phyloP scores from a whole-genome alignment of 192 early-diverging fungal genomes.

The Podila clonocystis region DNA sequence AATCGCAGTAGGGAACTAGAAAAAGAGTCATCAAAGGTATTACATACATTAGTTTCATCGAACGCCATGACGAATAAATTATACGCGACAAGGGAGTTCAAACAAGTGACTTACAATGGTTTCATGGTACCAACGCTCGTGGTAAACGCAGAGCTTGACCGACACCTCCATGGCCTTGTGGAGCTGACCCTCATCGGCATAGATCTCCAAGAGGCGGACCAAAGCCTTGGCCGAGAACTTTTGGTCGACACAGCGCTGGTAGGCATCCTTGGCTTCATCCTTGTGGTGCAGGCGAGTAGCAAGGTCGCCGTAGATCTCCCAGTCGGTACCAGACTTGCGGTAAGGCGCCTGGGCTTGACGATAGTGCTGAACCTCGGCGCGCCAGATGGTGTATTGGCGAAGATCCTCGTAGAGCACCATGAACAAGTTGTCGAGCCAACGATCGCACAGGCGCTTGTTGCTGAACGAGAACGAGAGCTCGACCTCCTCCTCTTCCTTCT shows the following conservation, averaged over 20 bases:
- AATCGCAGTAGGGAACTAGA: slow-evolving; percentile 88
- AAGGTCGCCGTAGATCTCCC: slow-evolving; percentile 97
- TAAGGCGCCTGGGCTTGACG: slow-evolving; percentile 78
- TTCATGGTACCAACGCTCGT: slow-evolving; percentile 93
- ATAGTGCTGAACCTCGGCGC: slow-evolving; percentile 87
- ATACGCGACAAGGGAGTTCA: slow-evolving; percentile 1
- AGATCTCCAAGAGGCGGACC: slow-evolving; percentile 83
- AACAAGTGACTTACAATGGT: slow-evolving; percentile 71
- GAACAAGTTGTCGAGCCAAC: slow-evolving; percentile 99
- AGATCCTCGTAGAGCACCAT: slow-evolving; percentile 99
- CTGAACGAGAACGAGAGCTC: slow-evolving; percentile 79
- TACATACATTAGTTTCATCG: neutral
- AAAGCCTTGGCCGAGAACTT: slow-evolving; percentile 95
- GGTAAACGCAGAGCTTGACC: slow-evolving; percentile 84
- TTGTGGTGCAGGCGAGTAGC: slow-evolving; percentile 85
- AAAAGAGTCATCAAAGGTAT: neutral
- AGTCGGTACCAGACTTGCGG: slow-evolving; percentile 95
- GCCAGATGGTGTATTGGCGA: slow-evolving; percentile 92
- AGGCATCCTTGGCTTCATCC: slow-evolving; percentile 94
- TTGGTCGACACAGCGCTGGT: slow-evolving; percentile 85
- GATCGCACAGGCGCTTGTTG: slow-evolving; percentile 98
- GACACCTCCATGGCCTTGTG: slow-evolving; percentile 82
- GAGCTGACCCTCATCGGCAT: slow-evolving; percentile 83
- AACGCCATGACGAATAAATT: neutral
- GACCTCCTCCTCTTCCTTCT: slow-evolving; percentile 48